Evolutionary conservation across 352 stramenopile genomes (phyloP), one percentile per base, ranked within the genome.

Genomic region (Globisporangium takayamanum): DNA sequence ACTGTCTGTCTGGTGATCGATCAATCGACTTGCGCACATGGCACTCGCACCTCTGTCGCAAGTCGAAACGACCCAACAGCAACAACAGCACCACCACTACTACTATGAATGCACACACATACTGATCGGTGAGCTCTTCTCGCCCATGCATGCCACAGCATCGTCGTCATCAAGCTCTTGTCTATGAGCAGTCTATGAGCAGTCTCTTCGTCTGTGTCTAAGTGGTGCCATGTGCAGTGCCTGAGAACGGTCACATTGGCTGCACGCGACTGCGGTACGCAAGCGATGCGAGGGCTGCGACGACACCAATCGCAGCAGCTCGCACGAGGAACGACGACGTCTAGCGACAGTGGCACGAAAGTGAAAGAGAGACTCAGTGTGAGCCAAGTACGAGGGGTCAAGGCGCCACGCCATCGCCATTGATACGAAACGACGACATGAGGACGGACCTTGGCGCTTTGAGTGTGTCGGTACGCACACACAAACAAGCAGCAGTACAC

Each of bases 191-290:
- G 28, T 33, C 16, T 48, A 46, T n/a, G 41, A n/a, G 12, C 2
- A n/a, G 41, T 46, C 12, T 46, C 41, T 18, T 18, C 14, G 2
- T 47, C 14, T 47, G 15, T 18, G 18, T 2, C 7, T n/a, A 20
- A 47, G 14, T 47, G 0, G 41, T 20, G 5, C 14, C 14, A 3
- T 47, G 2, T 33, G 28, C 28, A 47, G 14, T 18, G 15, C 5
- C 41, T 47, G 33, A 8, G 33, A 39, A 2, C 33, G 3, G 33
- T 58, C 46, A 64, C 59, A 64, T 50, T 18, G 53, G 60, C 56
- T 59, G 60, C 18, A 67, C 52, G 37, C 56, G 55, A 30, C 50
- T 64, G 25, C 58, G 60, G 26, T 63, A 67, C 26, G 48, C 42
- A 14, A 59, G 53, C 41, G 53, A 57, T 37, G 59, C 30, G n/a